Conservation (phyloP, 306 rosid genomes). For the Arachis hypogaea region DNA sequence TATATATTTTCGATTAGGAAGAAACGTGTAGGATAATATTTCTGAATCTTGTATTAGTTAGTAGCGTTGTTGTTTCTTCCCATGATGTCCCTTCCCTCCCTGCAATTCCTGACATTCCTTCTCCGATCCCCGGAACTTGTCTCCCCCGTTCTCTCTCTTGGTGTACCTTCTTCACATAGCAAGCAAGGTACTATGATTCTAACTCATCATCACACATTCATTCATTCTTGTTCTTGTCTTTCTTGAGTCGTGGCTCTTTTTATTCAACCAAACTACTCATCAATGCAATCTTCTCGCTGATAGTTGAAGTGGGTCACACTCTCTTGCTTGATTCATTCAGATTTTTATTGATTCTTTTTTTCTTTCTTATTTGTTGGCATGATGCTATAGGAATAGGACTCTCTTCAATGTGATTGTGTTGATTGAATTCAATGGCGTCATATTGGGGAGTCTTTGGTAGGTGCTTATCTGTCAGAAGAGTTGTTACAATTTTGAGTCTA, state of each 20-base stretch:
- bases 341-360: not conserved
- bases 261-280: not conserved
- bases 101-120: constrained; percentile 52
- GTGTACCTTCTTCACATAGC: not conserved
- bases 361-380: not conserved
- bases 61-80: not conserved
- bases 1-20: not conserved
- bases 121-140: constrained; percentile 48
- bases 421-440: constrained; percentile 48
- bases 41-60: constrained; percentile 15
- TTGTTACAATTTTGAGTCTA: constrained; percentile 50
- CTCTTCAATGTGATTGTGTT: not conserved
- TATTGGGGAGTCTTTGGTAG: constrained; percentile 49
- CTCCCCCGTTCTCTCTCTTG: not conserved
- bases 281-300: constrained; percentile 4
- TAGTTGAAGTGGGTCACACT: constrained; percentile 42
- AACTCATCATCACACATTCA: not conserved
- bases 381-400: not conserved
- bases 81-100: constrained; percentile 34
- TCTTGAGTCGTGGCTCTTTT: not conserved
- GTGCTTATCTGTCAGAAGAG: constrained; percentile 42
- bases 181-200: constrained; percentile 25
- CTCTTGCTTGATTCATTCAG: constrained; percentile 9
- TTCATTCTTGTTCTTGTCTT: not conserved
- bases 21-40: constrained; percentile 38